phyloP scores from a whole-genome alignment of 805 yeast genomes.

The Saturnispora besseyi region DNA sequence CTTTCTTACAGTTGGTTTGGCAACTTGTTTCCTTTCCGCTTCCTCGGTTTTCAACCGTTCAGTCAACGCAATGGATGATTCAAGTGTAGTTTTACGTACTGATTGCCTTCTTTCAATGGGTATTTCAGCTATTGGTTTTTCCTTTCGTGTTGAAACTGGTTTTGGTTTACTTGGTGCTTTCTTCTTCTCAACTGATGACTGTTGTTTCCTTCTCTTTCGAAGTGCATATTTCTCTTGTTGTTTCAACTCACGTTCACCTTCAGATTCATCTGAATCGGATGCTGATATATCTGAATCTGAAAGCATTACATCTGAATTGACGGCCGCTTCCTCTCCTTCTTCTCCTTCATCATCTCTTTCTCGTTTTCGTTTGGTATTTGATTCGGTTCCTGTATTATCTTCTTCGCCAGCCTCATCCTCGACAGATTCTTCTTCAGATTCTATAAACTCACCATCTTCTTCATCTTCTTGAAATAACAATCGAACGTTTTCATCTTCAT shows the following conservation, averaged over 20 bases:
- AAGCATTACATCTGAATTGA: slow-evolving; percentile 39
- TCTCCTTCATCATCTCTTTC: slow-evolving; percentile 18
- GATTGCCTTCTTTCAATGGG: slow-evolving; percentile 54
- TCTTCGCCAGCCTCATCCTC: slow-evolving; percentile 27
- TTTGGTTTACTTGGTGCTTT: slow-evolving; percentile 6
- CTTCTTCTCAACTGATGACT: slow-evolving; percentile 26
- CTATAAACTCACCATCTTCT: slow-evolving; percentile 41
- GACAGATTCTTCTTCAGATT: slow-evolving; percentile 21
- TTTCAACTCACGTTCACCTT: slow-evolving; percentile 32
- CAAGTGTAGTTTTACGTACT: slow-evolving; percentile 66
- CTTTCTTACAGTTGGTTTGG: slow-evolving; percentile 26
- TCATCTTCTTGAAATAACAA: slow-evolving; percentile 59
- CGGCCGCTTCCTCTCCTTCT: slow-evolving; percentile 14
- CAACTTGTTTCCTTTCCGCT: slow-evolving; percentile 40
- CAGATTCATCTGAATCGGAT: slow-evolving; percentile 52
- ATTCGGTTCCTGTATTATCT: slow-evolving; percentile 23
- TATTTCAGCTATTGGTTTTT: neutral
- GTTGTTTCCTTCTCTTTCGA: slow-evolving; percentile 40
- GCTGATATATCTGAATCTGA: slow-evolving; percentile 45
- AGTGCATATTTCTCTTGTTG: slow-evolving; percentile 22
- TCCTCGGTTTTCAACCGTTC: slow-evolving; percentile 64
- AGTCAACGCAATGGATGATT: slow-evolving; percentile 67
- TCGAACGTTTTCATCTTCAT: slow-evolving; percentile 72
- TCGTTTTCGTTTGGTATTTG: slow-evolving; percentile 22
- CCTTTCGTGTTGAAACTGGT: slow-evolving; percentile 4